These are phyloP conservation scores for Nepenthes gracilis DNA, from an alignment of 148 eudicot species.

Conservation along the genomic window DNA sequence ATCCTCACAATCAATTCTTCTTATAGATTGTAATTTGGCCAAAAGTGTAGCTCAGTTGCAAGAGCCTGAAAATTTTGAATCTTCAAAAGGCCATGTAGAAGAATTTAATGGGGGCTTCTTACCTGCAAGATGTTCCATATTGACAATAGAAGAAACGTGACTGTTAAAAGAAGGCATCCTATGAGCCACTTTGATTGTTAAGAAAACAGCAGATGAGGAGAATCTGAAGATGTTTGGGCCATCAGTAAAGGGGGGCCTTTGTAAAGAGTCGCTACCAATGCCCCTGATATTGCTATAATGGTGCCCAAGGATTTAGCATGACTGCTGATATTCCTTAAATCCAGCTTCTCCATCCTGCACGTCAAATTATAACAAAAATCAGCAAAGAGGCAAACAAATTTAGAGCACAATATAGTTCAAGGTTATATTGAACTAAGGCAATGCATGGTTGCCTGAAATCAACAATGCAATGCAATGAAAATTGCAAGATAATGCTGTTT, in stretches of 20 bases:
- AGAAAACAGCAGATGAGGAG: slow-evolving; percentile 17
- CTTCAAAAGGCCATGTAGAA: neutral
- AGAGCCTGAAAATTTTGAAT: too few relatives aligned
- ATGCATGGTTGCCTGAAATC: too few relatives aligned
- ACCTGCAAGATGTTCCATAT: slow-evolving; percentile 43
- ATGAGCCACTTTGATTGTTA: slow-evolving; percentile 32
- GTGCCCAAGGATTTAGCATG: slow-evolving; percentile 49
- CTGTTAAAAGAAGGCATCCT: slow-evolving; percentile 35
- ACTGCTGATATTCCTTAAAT: slow-evolving; percentile 28
- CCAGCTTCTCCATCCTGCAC: slow-evolving; percentile 50
- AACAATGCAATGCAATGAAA: too few relatives aligned
- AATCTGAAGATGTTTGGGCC: slow-evolving; percentile 7
- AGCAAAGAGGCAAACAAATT: neutral
- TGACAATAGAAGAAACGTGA: slow-evolving; percentile 27
- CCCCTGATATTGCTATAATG: slow-evolving; percentile 42
- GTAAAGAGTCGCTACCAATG: slow-evolving; percentile 37
- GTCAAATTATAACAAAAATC: neutral
- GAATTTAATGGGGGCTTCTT: neutral
- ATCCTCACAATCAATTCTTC: too few relatives aligned
- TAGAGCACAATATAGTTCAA: too few relatives aligned
- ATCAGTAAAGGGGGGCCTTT: slow-evolving; percentile 30
- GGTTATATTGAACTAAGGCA: too few relatives aligned
- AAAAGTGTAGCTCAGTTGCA: too few relatives aligned
- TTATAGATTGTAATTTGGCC: too few relatives aligned
- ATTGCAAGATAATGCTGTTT: too few relatives aligned